Evolutionary conservation across 176 grass and related monocot species (phyloP), one percentile per base, ranked within the genome.

Genomic region (bread wheat (Triticum aestivum)): DNA sequence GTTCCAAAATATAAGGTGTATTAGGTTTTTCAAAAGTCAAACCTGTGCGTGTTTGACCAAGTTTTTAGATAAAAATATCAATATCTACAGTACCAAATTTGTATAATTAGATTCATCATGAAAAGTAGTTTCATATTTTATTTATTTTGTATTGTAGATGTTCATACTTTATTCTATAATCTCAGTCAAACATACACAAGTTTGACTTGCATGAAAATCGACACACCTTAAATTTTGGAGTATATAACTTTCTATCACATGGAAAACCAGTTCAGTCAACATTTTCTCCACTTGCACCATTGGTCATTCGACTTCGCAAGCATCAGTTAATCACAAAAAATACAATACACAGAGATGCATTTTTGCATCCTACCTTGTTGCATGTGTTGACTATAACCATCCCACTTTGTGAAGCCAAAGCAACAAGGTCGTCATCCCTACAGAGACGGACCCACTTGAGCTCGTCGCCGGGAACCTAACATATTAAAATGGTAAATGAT

Each of bases 311-410:
- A 80, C 52, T 14, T 80, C 15, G 18, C 44, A 59, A 89, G 65
- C 65, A 79, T 65, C 51, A 89, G 59, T 15, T 82, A 49, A 90
- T 32, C 18, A 79, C 18, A 78, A 73, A 61, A 20, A 83, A 77
- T 62, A 71, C n/a, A 90, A 82, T 75, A 79, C 20, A 72, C 5
- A n/a, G 8, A 54, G 6, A 87, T 11, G 59, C 49, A 77, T 84
- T 68, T 61, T 83, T 61, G 35, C 61, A 82, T 15, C 69, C 68
- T 83, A 99, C 97, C 92, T 91, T 99, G 61, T 92, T 91, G 68
- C 94, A 99, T 80, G 71, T 94, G 83, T 91, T 99, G 34, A 99
- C 97, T 77, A 96, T 92, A 69, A 99, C 94, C 87, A 82, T 91
- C 61, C 94, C 97, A 9, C 92, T 99, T 86, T 92, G 93, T 24